Conservation (phyloP, 352 stramenopile genomes). For the Globisporangium acanthophoron region DNA sequence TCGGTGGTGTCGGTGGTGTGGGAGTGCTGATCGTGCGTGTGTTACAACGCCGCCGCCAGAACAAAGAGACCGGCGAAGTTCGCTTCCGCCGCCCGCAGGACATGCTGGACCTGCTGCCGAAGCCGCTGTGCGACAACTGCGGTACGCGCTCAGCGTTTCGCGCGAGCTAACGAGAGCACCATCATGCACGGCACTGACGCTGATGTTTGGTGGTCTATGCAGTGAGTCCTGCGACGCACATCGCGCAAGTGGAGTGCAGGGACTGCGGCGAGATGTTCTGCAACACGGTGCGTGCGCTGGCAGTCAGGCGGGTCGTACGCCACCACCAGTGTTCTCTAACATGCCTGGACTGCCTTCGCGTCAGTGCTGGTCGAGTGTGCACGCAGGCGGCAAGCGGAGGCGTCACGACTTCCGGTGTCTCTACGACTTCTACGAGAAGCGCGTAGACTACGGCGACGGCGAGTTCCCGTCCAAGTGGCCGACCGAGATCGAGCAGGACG, state of each 20-base stretch:
- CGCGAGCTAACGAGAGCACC: no score
- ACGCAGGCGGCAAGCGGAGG: slow-evolving; percentile 74
- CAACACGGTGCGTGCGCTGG: slow-evolving; percentile 30
- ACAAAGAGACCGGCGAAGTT: slow-evolving; percentile 91
- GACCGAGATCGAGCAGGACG: slow-evolving; percentile 86
- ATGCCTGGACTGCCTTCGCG: not conserved
- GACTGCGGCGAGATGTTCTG: slow-evolving; percentile 90
- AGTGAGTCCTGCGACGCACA: slow-evolving; percentile 15
- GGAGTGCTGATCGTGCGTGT: not conserved
- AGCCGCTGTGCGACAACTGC: slow-evolving; percentile 89
- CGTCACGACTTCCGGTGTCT: slow-evolving; percentile 83
- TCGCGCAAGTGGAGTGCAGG: slow-evolving; percentile 81
- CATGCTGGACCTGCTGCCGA: slow-evolving; percentile 87
- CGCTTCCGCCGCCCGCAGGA: slow-evolving; percentile 88
- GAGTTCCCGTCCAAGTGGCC: slow-evolving; percentile 90
- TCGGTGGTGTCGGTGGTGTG: not conserved
- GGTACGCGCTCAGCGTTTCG: slow-evolving; percentile 16
- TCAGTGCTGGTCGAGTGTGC: slow-evolving; percentile 85
- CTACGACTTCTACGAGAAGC: slow-evolving; percentile 89
- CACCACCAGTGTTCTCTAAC: not conserved
- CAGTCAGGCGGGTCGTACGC: not conserved
- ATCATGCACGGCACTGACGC: not conserved
- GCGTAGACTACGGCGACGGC: slow-evolving; percentile 89
- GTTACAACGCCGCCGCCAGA: slow-evolving; percentile 27
- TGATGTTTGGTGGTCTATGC: not conserved